These are phyloP conservation scores for Diaporthe velutina DNA, from an alignment of 2,329 filamentous ascomycete genomes.

Conservation along the genomic window DNA sequence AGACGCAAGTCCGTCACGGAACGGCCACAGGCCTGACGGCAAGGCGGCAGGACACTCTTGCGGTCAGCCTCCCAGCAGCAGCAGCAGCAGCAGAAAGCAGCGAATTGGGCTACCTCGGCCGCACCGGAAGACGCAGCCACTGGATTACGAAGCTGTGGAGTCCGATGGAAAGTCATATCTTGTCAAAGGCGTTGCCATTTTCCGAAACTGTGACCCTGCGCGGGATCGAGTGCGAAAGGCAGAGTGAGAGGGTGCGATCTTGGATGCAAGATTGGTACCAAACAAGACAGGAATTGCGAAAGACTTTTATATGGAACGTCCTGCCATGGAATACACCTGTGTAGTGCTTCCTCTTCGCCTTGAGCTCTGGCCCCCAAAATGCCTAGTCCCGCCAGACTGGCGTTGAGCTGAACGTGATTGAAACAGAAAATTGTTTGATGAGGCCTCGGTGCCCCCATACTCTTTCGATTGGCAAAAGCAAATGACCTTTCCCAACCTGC, in stretches of 20 bases:
- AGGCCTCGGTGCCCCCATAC: neutral
- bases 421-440: neutral
- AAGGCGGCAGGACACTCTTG: neutral
- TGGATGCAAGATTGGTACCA: neutral
- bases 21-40: neutral
- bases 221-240: neutral
- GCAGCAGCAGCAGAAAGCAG: neutral
- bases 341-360: neutral
- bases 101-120: neutral
- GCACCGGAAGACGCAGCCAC: neutral
- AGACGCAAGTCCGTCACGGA: too few species aligned
- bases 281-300: neutral
- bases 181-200: neutral
- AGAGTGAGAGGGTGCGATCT: neutral
- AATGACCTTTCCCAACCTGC: too few species aligned
- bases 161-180: neutral
- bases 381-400: neutral
- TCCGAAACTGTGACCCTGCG: neutral
- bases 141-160: neutral
- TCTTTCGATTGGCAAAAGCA: neutral
- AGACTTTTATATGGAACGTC: neutral
- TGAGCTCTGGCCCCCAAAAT: neutral
- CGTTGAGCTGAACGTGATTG: neutral
- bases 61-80: neutral
- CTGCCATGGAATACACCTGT: neutral